Evolutionary conservation across 257 asterid genomes (phyloP).

Genomic region (Nicotiana tomentosiformis): DNA sequence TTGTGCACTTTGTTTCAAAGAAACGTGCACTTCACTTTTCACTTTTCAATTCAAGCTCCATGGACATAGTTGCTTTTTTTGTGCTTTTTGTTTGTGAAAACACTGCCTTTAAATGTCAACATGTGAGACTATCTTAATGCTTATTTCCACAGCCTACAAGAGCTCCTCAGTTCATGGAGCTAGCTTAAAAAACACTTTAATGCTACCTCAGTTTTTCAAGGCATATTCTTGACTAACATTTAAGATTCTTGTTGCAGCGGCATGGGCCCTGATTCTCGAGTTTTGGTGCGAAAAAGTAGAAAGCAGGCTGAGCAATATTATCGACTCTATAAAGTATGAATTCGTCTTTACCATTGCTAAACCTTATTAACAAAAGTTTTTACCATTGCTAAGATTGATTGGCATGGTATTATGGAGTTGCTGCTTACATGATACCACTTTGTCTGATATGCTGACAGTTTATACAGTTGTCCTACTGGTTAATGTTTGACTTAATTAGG

Average conservation of each 20-base stretch:
- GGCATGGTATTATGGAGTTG: background rate
- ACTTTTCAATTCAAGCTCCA: no score
- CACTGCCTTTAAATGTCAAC: no score
- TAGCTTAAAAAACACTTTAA: background rate
- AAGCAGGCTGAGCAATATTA: conserved; percentile 96
- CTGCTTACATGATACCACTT: background rate
- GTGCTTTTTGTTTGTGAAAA: no score
- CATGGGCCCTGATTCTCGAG: conserved; percentile 99
- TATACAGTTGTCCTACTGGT: background rate
- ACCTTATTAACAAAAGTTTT: background rate
- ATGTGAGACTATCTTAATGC: background rate
- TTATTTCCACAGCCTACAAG: background rate
- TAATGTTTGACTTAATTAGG: background rate
- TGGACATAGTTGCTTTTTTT: no score
- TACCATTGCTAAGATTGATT: background rate
- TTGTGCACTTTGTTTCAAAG: no score
- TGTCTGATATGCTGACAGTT: background rate
- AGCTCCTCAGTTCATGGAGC: background rate
- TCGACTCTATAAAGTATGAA: conserved; percentile 84
- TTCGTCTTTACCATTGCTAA: background rate
- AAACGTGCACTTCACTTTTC: no score
- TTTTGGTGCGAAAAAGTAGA: conserved; percentile 94
- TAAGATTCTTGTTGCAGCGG: conserved; percentile 58
- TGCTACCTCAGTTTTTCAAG: background rate
- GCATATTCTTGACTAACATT: background rate